A percentile compares a stretch with the other conserved stretches of the same genome.
Evolutionary conservation across 73 alveolate genomes (phyloP).

Genomic region (Tetrahymena thermophila): DNA sequence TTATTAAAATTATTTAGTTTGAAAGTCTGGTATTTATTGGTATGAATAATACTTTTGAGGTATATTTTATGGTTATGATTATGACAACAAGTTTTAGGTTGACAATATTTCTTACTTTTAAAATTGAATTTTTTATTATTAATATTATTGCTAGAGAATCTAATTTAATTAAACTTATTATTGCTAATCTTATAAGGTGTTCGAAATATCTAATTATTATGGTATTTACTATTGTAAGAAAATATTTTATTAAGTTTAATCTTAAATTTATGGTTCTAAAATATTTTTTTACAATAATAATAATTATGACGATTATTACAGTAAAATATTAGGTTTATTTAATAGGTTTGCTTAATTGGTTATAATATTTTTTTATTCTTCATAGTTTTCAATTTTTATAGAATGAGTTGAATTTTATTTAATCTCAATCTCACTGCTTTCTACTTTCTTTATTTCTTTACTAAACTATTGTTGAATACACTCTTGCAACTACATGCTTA

Average conservation of each 20-base stretch:
- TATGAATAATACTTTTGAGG: not conserved
- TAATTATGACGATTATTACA: not conserved
- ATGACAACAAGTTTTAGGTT: too few species aligned
- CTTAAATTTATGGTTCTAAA: not conserved
- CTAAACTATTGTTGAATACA: not conserved
- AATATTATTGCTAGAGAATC: not conserved
- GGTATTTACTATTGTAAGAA: not conserved
- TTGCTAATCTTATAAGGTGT: too few species aligned
- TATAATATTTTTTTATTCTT: not conserved
- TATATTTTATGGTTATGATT: too few species aligned
- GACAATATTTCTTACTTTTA: not conserved
- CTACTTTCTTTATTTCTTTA: not conserved
- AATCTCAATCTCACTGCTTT: not conserved
- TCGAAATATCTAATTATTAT: not conserved
- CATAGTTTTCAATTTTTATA: not conserved
- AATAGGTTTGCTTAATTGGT: not conserved
- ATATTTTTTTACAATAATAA: too few species aligned
- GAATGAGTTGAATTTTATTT: not conserved
- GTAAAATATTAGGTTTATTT: not conserved
- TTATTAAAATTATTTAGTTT: not conserved
- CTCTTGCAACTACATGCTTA: not conserved
- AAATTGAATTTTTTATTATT: too few species aligned
- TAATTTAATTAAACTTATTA: too few species aligned
- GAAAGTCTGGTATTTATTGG: too few species aligned
- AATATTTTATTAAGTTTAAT: too few species aligned